Percentiles rank a stretch among this genome's conserved stretches.
Evolutionary conservation across 208 protist genomes (phyloP).

Genomic region (Leptomonas pyrrhocoris): DNA sequence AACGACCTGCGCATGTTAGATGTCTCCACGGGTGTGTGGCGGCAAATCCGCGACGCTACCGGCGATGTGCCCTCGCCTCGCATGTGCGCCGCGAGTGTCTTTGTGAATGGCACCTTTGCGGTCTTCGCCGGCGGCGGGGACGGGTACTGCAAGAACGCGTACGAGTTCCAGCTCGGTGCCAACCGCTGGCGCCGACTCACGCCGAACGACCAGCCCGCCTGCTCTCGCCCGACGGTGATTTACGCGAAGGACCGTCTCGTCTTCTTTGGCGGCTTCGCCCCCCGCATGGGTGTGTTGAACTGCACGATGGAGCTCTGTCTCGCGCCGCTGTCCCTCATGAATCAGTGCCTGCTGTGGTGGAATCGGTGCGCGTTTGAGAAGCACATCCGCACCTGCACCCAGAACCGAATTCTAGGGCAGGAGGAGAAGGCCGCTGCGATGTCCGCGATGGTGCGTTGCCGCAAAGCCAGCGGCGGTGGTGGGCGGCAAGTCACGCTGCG

Average conservation of each 20-base stretch:
- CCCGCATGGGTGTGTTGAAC: constrained; percentile 21
- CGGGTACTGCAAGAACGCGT: constrained; percentile 32
- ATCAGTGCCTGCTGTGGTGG: constrained; percentile 33
- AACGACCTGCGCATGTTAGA: constrained; percentile 57
- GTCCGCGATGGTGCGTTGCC: constrained; percentile 9
- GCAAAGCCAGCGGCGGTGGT: constrained; percentile 8
- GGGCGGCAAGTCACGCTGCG: constrained; percentile 28
- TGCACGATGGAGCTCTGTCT: constrained; percentile 44
- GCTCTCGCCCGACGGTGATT: constrained; percentile 53
- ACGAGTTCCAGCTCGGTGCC: constrained; percentile 40
- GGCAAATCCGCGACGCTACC: constrained; percentile 14
- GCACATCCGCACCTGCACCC: constrained; percentile 22
- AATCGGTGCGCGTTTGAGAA: constrained; percentile 35
- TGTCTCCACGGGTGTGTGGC: constrained; percentile 54
- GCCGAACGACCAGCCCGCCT: constrained; percentile 36
- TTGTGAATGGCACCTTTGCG: constrained; percentile 41
- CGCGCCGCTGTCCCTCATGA: constrained; percentile 30
- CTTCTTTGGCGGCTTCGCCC: constrained; percentile 55
- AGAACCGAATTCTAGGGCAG: constrained; percentile 18
- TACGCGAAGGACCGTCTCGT: constrained; percentile 39
- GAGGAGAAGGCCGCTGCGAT: constrained; percentile 18
- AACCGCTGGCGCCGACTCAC: constrained; percentile 34
- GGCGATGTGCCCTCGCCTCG: constrained; percentile 42
- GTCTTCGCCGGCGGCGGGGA: constrained; percentile 49
- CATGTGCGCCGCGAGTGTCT: constrained; percentile 48